These are phyloP conservation scores for Prasinococcaceae sp. DNA, from an alignment of 139 green algal species.

Conservation along the genomic window DNA sequence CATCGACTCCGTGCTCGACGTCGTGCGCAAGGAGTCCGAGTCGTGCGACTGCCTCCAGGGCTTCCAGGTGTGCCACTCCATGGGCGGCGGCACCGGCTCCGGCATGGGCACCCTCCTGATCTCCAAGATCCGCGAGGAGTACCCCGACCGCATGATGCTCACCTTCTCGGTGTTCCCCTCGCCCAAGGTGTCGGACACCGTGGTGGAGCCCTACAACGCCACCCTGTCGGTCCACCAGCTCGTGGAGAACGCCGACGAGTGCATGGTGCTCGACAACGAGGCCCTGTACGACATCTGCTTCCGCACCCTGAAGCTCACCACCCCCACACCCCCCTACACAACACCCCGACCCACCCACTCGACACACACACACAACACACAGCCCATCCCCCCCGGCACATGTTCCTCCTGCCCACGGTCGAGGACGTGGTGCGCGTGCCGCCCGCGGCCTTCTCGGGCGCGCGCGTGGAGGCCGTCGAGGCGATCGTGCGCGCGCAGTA, in stretches of 20 bases:
- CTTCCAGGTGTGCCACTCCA: slow-evolving; percentile 91
- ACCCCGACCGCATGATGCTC: slow-evolving; percentile 96
- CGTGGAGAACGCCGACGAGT: slow-evolving; percentile 99
- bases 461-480: too few species aligned
- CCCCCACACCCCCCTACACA: slow-evolving; percentile 60
- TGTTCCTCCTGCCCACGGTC: too few species aligned
- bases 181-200: slow-evolving; percentile 98
- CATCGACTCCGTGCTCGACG: slow-evolving; percentile 95
- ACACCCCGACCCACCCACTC: too few species aligned
- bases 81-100: slow-evolving; percentile 90
- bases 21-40: slow-evolving; percentile 97
- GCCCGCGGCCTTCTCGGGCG: too few species aligned
- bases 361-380: too few species aligned
- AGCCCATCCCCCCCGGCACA: too few species aligned
- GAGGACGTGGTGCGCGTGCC: too few species aligned
- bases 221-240: slow-evolving; percentile 99
- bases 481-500: too few species aligned
- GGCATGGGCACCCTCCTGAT: slow-evolving; percentile 98
- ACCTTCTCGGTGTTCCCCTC: slow-evolving; percentile 98
- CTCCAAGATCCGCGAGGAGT: slow-evolving; percentile 96
- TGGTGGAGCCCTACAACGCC: slow-evolving; percentile 99
- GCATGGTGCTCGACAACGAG: slow-evolving; percentile 97
- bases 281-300: slow-evolving; percentile 99
- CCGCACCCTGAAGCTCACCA: slow-evolving; percentile 97
- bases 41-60: slow-evolving; percentile 94